phyloP scores from a whole-genome alignment of 139 green algal genomes.

The Choricystis sp. region DNA sequence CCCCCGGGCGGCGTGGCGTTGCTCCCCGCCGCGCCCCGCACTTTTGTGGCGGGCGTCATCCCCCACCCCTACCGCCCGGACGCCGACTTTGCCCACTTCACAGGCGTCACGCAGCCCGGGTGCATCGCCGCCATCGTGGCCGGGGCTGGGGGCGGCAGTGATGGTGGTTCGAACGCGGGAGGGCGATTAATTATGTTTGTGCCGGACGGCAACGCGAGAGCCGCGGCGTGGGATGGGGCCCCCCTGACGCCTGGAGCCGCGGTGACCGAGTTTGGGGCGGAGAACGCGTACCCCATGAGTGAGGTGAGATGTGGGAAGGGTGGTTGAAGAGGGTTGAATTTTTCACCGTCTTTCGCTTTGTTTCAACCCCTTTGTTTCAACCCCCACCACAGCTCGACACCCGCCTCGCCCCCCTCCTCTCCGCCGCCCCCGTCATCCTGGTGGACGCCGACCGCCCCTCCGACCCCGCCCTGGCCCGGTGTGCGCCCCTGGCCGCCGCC shows the following conservation, averaged over 20 bases:
- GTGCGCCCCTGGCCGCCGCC: slow-evolving; percentile 9
- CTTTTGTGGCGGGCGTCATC: slow-evolving; percentile 61
- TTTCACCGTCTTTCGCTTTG: too few relatives aligned
- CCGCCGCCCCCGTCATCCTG: slow-evolving; percentile 3
- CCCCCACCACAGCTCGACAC: too few relatives aligned
- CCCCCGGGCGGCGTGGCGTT: slow-evolving; percentile 42
- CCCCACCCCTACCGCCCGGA: slow-evolving; percentile 69
- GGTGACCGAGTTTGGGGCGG: slow-evolving; percentile 38
- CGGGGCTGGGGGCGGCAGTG: too few relatives aligned
- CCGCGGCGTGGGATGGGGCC: slow-evolving; percentile 31
- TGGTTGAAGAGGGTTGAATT: too few relatives aligned
- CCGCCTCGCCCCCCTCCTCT: slow-evolving; percentile 6
- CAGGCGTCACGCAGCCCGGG: slow-evolving; percentile 54
- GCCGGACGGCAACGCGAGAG: slow-evolving; percentile 14
- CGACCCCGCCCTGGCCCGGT: slow-evolving; percentile 3
- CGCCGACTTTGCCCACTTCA: slow-evolving; percentile 76
- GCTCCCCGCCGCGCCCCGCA: slow-evolving; percentile 31
- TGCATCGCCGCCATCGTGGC: slow-evolving; percentile 24
- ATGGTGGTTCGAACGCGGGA: too few relatives aligned
- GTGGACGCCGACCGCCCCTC: slow-evolving; percentile 9
- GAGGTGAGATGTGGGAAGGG: slow-evolving; percentile 16
- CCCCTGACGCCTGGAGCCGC: slow-evolving; percentile 21
- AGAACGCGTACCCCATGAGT: slow-evolving; percentile 30
- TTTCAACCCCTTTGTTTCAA: too few relatives aligned
- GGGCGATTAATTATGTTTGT: slow-evolving; percentile 27